Conservation (phyloP, 148 eudicot species). For the Rhododendron mucronatum region DNA sequence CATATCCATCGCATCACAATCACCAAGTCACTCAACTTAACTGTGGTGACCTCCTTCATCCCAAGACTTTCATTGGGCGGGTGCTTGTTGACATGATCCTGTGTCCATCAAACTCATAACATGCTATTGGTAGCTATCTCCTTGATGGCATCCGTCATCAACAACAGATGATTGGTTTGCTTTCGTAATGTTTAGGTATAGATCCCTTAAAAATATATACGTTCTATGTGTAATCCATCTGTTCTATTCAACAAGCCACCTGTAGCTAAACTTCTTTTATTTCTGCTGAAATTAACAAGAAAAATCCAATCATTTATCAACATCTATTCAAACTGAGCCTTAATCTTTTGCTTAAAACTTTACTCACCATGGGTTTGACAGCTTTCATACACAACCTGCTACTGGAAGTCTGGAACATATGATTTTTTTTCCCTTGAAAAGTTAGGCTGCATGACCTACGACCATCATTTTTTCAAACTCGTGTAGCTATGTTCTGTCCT, state of each 20-base stretch:
- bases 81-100: neutral
- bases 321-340: neutral
- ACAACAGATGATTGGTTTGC: neutral
- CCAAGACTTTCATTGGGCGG: too few relatives aligned
- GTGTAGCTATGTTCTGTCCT: neutral
- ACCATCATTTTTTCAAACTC: neutral
- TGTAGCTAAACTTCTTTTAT: neutral
- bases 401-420: neutral
- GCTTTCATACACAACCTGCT: neutral
- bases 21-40: too few relatives aligned
- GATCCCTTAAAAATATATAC: neutral
- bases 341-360: neutral
- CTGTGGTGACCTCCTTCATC: too few relatives aligned
- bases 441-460: neutral
- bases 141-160: neutral
- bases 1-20: too few relatives aligned
- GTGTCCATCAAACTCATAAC: neutral
- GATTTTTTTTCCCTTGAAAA: neutral
- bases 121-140: neutral
- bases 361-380: neutral
- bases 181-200: too few relatives aligned
- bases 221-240: neutral
- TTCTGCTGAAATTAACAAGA: neutral
- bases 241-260: neutral
- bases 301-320: neutral